Percentiles rank a stretch among this genome's conserved stretches.
These are phyloP conservation scores for Macrolepiota albuminosa DNA, from an alignment of 768 basidiomycete species.

Conservation along the genomic window DNA sequence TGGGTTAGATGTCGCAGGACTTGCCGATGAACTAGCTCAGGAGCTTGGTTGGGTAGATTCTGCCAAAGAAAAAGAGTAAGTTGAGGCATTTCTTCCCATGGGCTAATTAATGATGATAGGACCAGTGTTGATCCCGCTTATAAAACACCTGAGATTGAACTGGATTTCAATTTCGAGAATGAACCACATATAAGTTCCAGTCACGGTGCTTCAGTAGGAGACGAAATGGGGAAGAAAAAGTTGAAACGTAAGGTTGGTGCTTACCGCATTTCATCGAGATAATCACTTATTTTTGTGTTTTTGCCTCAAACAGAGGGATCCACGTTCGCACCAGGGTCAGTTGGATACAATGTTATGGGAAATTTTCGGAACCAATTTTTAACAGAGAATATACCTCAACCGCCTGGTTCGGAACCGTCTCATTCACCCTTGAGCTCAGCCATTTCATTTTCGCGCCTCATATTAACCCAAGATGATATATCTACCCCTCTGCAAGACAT, in stretches of 20 bases:
- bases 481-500: slow-evolving; percentile 24
- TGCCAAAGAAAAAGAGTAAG: slow-evolving; percentile 20
- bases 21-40: slow-evolving; percentile 71
- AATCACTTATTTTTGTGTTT: neutral
- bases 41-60: slow-evolving; percentile 69
- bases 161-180: slow-evolving; percentile 22
- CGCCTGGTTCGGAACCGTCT: neutral
- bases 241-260: slow-evolving; percentile 2
- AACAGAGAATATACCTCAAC: neutral
- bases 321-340: neutral
- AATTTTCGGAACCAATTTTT: neutral
- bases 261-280: neutral
- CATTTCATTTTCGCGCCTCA: slow-evolving; percentile 33
- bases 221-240: neutral
- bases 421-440: slow-evolving; percentile 21
- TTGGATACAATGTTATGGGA: neutral
- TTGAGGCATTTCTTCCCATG: neutral
- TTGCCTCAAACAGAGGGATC: neutral
- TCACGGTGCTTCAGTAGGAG: neutral
- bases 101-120: neutral
- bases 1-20: slow-evolving; percentile 49
- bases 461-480: slow-evolving; percentile 37
- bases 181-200: neutral
- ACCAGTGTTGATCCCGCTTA: neutral
- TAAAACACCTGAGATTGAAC: neutral